Evolutionary conservation across 1,284 basidiomycete genomes (phyloP).

Genomic region (Puccinia novopanici): DNA sequence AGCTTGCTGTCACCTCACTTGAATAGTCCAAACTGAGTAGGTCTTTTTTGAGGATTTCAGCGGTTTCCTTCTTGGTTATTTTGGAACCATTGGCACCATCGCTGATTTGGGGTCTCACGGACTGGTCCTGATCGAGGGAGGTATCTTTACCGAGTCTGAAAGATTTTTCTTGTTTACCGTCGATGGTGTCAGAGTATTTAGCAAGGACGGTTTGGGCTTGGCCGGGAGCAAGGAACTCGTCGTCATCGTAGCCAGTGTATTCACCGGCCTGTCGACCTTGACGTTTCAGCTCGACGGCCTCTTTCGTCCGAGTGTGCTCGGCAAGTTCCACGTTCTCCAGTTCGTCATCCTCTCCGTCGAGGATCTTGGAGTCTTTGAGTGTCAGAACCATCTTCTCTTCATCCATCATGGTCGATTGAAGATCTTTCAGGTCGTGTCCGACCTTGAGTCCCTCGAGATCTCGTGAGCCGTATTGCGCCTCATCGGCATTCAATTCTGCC

Average conservation of each 20-base stretch:
- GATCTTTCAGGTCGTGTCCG: constrained; percentile 84
- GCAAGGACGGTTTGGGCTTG: constrained; percentile 79
- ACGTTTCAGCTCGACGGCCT: constrained; percentile 79
- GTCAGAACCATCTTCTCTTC: constrained; percentile 79
- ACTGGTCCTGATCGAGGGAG: constrained; percentile 52
- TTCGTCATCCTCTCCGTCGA: constrained; percentile 71
- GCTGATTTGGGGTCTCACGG: constrained; percentile 55
- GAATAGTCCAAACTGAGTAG: constrained; percentile 85
- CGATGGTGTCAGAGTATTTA: constrained; percentile 90
- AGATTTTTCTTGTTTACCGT: constrained; percentile 63
- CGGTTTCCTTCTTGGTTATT: constrained; percentile 65
- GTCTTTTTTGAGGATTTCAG: constrained; percentile 70
- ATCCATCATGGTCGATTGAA: constrained; percentile 66
- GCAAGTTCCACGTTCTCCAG: constrained; percentile 44
- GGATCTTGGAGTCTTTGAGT: constrained; percentile 87
- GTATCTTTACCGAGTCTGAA: constrained; percentile 51
- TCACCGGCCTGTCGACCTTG: constrained; percentile 69
- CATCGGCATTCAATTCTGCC: constrained; percentile 75
- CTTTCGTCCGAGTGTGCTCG: constrained; percentile 68
- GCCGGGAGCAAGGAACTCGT: constrained; percentile 71
- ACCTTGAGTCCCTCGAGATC: constrained; percentile 93
- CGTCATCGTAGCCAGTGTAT: constrained; percentile 96
- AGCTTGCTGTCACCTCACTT: constrained; percentile 65
- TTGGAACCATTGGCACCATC: constrained; percentile 61
- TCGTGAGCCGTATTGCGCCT: constrained; percentile 63